Percentiles rank a stretch among this genome's conserved stretches.
Evolutionary conservation across 371 early-diverging fungal species (phyloP).

Genomic region (Neoconidiobolus thromboides): DNA sequence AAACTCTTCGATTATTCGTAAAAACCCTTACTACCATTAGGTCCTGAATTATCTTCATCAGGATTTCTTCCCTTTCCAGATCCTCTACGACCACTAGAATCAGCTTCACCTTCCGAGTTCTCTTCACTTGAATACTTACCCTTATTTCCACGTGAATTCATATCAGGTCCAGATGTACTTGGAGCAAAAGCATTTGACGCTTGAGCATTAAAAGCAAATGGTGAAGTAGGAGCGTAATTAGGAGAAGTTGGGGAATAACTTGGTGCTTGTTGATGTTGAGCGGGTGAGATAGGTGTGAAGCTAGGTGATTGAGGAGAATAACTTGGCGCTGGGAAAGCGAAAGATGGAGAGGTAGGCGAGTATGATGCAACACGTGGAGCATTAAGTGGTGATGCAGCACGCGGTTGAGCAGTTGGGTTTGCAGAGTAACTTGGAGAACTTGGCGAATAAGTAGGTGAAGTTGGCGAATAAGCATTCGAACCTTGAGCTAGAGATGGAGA

Average conservation of each 20-base stretch:
- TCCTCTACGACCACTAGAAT: too few species aligned
- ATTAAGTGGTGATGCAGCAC: conserved; percentile 39
- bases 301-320: conserved; percentile 15
- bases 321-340: neutral
- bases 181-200: too few species aligned
- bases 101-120: too few species aligned
- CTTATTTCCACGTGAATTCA: too few species aligned
- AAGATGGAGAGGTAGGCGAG: conserved; percentile 39
- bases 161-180: too few species aligned
- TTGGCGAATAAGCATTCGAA: conserved; percentile 38
- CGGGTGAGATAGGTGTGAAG: conserved; percentile 41
- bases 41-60: too few species aligned
- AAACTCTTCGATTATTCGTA: neutral
- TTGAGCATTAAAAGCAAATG: conserved; percentile 13
- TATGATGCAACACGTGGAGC: conserved; percentile 54
- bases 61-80: too few species aligned
- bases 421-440: conserved; percentile 38
- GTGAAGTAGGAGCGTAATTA: conserved; percentile 57
- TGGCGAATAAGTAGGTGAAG: conserved; percentile 50
- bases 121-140: too few species aligned
- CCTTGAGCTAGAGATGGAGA: conserved; percentile 19
- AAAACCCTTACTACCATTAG: neutral
- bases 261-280: conserved; percentile 39
- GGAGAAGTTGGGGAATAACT: conserved; percentile 24
- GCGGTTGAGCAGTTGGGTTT: conserved; percentile 46